These are phyloP conservation scores for Neurospora sp. DNA, from an alignment of 495 filamentous ascomycete species.

Conservation along the genomic window DNA sequence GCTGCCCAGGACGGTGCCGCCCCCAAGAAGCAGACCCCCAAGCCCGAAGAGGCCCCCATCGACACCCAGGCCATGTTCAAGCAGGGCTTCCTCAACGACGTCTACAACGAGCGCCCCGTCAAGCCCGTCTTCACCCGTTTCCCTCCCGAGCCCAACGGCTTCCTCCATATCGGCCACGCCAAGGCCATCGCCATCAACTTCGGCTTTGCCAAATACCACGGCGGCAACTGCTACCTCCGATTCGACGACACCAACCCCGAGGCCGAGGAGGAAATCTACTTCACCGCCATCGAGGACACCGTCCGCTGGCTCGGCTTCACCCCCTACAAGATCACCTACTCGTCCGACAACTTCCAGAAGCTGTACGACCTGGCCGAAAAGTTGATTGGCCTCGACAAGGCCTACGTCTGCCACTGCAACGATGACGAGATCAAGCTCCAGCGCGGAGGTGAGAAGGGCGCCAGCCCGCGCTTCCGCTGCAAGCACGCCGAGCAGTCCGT, in stretches of 20 bases:
- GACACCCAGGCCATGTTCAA: slow-evolving; percentile 75
- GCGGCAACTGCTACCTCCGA: slow-evolving; percentile 56
- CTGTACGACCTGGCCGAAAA: slow-evolving; percentile 86
- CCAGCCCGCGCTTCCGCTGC: slow-evolving; percentile 64
- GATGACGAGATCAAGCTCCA: slow-evolving; percentile 71
- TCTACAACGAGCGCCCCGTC: slow-evolving; percentile 65
- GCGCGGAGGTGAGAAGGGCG: slow-evolving; percentile 63
- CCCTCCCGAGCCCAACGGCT: slow-evolving; percentile 82
- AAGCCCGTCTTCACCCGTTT: slow-evolving; percentile 69
- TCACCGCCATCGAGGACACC: slow-evolving; percentile 67
- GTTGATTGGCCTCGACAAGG: slow-evolving; percentile 62
- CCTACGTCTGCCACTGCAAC: slow-evolving; percentile 55
- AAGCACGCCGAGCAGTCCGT: slow-evolving; percentile 61
- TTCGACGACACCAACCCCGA: slow-evolving; percentile 84
- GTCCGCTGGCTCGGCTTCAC: slow-evolving; percentile 76
- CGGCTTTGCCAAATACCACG: slow-evolving; percentile 80
- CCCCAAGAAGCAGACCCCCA: slow-evolving; percentile 31
- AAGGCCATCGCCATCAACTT: slow-evolving; percentile 99
- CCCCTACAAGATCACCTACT: slow-evolving; percentile 68
- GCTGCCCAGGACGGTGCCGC: slow-evolving; percentile 21
- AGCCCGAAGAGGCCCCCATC: slow-evolving; percentile 35
- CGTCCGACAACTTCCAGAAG: slow-evolving; percentile 70
- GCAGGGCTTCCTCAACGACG: slow-evolving; percentile 69
- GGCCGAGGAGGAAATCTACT: slow-evolving; percentile 70
- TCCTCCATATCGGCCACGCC: slow-evolving; percentile 80